These are phyloP conservation scores for Lasiodiplodia sp. DNA, from an alignment of 2,329 filamentous ascomycete species.

Conservation along the genomic window DNA sequence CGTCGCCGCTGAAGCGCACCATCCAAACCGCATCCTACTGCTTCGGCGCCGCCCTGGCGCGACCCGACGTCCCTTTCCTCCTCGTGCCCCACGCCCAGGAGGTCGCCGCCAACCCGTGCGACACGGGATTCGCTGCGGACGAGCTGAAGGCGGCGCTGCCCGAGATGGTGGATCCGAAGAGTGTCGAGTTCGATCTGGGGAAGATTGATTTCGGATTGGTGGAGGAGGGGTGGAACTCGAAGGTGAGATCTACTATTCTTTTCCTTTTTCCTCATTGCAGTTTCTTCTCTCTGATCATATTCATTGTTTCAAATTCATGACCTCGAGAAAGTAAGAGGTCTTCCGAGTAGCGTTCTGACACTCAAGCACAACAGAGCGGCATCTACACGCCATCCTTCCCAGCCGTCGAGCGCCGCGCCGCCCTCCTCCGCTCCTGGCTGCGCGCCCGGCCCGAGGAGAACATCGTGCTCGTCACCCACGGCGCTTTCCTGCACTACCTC, in stretches of 20 bases:
- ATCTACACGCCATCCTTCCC: constrained; percentile 42
- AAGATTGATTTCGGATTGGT: constrained; percentile 69
- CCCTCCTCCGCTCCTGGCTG: constrained; percentile 60
- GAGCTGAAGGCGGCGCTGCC: constrained; percentile 54
- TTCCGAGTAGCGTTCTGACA: background rate
- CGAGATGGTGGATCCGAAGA: constrained; percentile 54
- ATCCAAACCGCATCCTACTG: constrained; percentile 77
- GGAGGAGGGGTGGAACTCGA: constrained; percentile 74
- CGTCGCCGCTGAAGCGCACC: constrained; percentile 82
- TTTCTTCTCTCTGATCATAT: background rate
- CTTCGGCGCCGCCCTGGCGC: constrained; percentile 62
- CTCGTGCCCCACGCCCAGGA: constrained; percentile 81
- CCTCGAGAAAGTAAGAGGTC: background rate
- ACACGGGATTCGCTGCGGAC: constrained; percentile 69
- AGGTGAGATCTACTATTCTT: constrained; percentile 48
- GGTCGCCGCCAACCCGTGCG: constrained; percentile 75
- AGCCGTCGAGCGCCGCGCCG: constrained; percentile 41
- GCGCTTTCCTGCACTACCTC: constrained; percentile 83
- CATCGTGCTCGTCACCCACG: constrained; percentile 81
- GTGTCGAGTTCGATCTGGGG: constrained; percentile 54
- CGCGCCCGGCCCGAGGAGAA: constrained; percentile 64
- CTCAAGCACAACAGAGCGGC: constrained; percentile 35
- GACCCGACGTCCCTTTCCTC: constrained; percentile 56
- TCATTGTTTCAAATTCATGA: accelerated
- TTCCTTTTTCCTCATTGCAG: background rate